These are phyloP conservation scores for Rhododendron molle DNA, from an alignment of 148 eudicot species.

Conservation along the genomic window DNA sequence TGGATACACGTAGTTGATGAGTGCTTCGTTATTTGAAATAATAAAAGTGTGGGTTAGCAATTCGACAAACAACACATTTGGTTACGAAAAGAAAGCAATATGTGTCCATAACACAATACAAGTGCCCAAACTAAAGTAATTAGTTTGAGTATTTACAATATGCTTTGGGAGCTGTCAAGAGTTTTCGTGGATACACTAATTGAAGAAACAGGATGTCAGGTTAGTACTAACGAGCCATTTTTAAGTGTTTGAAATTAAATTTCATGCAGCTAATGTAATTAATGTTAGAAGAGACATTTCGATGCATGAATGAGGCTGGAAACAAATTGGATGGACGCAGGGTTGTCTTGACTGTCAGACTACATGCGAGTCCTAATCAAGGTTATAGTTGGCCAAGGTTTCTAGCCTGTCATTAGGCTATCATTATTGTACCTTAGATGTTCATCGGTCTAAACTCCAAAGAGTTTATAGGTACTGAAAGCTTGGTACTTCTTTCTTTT, in stretches of 20 bases:
- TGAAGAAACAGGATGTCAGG: conserved; percentile 89
- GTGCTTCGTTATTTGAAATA: no score
- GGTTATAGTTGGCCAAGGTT: background rate
- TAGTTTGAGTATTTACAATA: no score
- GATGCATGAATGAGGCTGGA: background rate
- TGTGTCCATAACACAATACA: no score
- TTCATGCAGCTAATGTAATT: background rate
- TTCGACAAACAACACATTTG: no score
- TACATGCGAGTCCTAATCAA: background rate
- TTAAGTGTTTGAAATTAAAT: background rate
- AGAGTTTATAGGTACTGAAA: background rate
- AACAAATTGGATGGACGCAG: background rate
- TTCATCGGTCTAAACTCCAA: background rate
- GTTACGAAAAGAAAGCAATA: no score
- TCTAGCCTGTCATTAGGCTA: background rate
- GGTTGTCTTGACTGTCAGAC: background rate
- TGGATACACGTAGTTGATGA: no score
- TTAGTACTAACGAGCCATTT: conserved; percentile 18
- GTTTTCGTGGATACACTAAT: conserved; percentile 81
- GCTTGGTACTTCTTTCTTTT: background rate
- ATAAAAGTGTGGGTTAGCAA: no score
- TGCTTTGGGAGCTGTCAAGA: conserved; percentile 91
- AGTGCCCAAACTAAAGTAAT: no score
- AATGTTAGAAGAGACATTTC: background rate
- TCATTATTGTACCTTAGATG: background rate